Base-by-base conservation (phyloP, 805 yeast species). In the Ogataea polymorpha region DNA sequence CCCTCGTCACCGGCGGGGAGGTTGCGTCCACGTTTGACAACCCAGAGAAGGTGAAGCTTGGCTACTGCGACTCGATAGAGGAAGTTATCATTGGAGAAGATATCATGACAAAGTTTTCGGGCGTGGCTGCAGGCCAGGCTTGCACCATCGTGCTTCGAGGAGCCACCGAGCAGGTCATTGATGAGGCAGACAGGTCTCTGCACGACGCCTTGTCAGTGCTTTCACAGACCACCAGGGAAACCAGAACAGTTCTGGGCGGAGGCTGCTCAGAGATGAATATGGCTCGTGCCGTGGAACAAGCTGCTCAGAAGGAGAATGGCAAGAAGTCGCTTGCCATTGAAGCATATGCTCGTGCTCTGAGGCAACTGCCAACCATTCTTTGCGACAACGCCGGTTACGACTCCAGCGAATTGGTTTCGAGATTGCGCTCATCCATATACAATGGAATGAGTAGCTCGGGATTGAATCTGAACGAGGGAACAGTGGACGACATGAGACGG, bases 341-440 rank as follows among this genome's bases (percentile, higher is more conserved):
- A 65, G 82, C 96, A 2, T 93, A 87, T 69, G 97, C 95, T 14
- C 80, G 83, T 48, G 98, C 98, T 6, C 73, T 93, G 58, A 82
- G 97, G 66, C 96, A 89, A 65, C 73, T 93, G 49, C 99, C 99
- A 45, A 88, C 95, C 2, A 90, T 93, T 48, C 72, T 93, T 51
- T 96, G 96, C 34, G 98, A 93, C 60, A 93, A 93, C 61, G 98
- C 99, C 4, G 99, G 99, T 21, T 86, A 79, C 56, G 99, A 93
- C 62, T 84, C 96, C 16, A 80, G 89, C 55, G 98, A 95, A 54
- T 71, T 93, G 48, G 95, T 93, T 11, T 76, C 98, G 8, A 88
- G 87, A 62, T 73, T 93, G 56, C 79, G 97, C 65, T 80, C 96
- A 2, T 82, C 95, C 16, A 83, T 89, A 41, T 93, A 93, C 70